These are phyloP conservation scores for Solanum paucissectum DNA, from an alignment of 257 asterid genomes.

Conservation along the genomic window DNA sequence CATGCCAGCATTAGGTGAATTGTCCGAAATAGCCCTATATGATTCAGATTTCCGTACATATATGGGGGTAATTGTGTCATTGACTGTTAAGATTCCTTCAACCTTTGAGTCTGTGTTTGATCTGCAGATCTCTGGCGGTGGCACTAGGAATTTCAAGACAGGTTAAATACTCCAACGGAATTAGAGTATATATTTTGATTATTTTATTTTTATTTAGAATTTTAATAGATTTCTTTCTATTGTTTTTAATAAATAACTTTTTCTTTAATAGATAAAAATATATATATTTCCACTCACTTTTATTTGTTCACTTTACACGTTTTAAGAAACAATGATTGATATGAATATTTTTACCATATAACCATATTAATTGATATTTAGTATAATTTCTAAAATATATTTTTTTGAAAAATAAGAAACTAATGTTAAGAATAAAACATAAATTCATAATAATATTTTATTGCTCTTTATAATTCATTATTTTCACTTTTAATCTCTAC, in stretches of 20 bases:
- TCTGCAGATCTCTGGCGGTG: not conserved
- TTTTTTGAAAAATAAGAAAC: not conserved
- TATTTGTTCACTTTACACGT: no score
- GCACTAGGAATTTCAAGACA: not conserved
- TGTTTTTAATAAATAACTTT: no score
- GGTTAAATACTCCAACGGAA: not conserved
- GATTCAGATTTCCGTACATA: not conserved
- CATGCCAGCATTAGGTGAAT: not conserved
- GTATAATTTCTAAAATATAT: no score
- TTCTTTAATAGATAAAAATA: no score
- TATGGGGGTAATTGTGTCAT: not conserved
- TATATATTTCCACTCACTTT: no score
- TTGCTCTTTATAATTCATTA: not conserved
- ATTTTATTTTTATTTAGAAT: no score
- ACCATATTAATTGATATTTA: not conserved
- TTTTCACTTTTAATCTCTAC: not conserved
- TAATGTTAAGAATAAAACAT: not conserved
- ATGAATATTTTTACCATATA: not conserved
- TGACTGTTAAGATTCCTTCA: conserved; percentile 3
- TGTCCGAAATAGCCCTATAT: not conserved
- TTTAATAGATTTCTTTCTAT: no score
- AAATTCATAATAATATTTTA: not conserved
- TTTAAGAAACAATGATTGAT: no score
- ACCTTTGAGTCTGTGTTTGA: not conserved
- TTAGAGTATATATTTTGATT: no score